These are phyloP conservation scores for Raddia distichophylla DNA, from an alignment of 176 grass and related monocot species.

Conservation along the genomic window DNA sequence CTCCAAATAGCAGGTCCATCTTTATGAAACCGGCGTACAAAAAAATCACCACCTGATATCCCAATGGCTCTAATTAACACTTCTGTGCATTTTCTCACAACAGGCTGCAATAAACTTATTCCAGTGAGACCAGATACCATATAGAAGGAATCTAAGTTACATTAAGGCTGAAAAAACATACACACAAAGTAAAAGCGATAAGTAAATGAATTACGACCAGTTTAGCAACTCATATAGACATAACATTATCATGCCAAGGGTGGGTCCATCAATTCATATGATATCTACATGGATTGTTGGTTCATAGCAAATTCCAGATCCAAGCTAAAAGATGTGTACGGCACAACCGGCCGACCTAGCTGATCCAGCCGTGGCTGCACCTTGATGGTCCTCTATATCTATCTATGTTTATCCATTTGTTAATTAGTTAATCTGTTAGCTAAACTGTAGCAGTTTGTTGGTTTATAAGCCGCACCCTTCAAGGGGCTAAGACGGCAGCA, in stretches of 20 bases:
- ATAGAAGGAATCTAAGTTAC: constrained; percentile 22
- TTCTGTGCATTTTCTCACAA: constrained; percentile 78
- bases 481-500: too few species aligned
- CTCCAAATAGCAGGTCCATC: constrained; percentile 85
- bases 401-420: too few species aligned
- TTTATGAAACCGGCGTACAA: constrained; percentile 80
- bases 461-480: too few species aligned
- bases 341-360: too few species aligned
- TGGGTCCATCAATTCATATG: not conserved
- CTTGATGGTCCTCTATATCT: too few species aligned
- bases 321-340: constrained; percentile 19
- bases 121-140: constrained; percentile 38
- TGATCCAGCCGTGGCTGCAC: too few species aligned
- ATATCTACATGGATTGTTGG: not conserved
- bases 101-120: constrained; percentile 54
- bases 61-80: constrained; percentile 62
- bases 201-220: constrained; percentile 9
- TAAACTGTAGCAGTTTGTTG: too few species aligned
- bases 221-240: constrained; percentile 10
- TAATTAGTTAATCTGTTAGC: too few species aligned
- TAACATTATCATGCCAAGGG: not conserved
- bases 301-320: constrained; percentile 17
- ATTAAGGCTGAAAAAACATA: constrained; percentile 24
- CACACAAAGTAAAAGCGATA: constrained; percentile 14
- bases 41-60: constrained; percentile 90